Evolutionary conservation across 2,329 filamentous ascomycete species (phyloP), one percentile per base, ranked within the genome.

Genomic region (Akanthomyces lecanii): DNA sequence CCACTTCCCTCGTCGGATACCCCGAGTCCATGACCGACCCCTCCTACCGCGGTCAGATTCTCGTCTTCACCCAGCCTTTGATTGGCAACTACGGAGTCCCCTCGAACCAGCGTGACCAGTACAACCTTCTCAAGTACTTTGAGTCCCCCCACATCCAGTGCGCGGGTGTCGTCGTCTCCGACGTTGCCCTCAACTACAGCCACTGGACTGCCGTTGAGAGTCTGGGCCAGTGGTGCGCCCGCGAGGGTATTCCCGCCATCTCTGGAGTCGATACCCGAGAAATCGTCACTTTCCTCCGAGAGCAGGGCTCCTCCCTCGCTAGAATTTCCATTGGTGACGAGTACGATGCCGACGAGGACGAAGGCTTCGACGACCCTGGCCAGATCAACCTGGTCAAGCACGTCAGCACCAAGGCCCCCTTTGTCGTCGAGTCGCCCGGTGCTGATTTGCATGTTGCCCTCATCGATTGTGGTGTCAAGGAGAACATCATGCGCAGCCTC

Each of bases 31-130:
- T 94, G 83, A 93, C 90, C 72, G 90, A 94, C 72, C 90, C 90
- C 60, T 94, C 90, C 23, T 94, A 94, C 80, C 89, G 90, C 69
- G 90, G 95, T 69, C 95, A 99, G 82, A 98, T 99, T 69, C 84
- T 99, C 70, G 94, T 98, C 78, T 97, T 98, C 83, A 99, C 95
- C 68, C 93, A 97, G 77, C 95, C 95, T 42, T 81, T 99, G 69
- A 97, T 99, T 73, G 95, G 95, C 74, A 99, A 99, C 85, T 99
- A 99, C 75, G 95, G 95, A 71, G 94, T 99, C 21, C 95, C 95
- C 18, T 96, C 92, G 38, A 87, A 83, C 67, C 85, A 88, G 71
- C 89, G 92, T 67, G 95, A 99, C 77, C 81, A 93, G 77, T 91
- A 87, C 77, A 95, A 95, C 71, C 86, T 99, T 64, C 84, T 98